Evolutionary conservation across 345 rosid genomes (phyloP), one percentile per base, ranked within the genome.

Genomic region (Linum trigynum): DNA sequence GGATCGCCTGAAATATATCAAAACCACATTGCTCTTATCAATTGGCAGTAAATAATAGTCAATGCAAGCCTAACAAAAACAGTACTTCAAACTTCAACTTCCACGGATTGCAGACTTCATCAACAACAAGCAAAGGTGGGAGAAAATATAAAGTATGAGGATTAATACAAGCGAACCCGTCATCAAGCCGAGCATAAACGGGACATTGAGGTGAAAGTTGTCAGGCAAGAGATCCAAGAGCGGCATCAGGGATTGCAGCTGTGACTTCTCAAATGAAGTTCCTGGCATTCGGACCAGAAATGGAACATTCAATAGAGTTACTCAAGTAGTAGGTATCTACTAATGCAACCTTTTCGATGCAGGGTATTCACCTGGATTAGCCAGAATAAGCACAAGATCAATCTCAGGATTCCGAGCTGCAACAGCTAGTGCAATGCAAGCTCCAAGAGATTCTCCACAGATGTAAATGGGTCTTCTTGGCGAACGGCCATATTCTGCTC

Each of bases 401-500:
- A 80, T 59, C 0, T 75, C 68, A 41, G 91, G 91, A 71, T 86
- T 90, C 42, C 81, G 80, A 57, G 88, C 83, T 0, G 92, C 92
- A 63, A 83, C 84, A 43, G 86, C 81, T 32, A 90, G 80, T 55
- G 86, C 95, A 36, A 88, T 76, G 77, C 95, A 88, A 56, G 81
- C 92, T 76, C 96, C 91, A 64, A 91, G 75, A 63, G 92, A 86
- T 69, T 91, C 96, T 55, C 96, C 97, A 61, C 85, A 83, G 62
- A 91, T 79, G 79, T 86, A 88, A 48, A 91, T 85, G 48, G 97
- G 97, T 69, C 83, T 72, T 12, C 70, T 73, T 11, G 86, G 89
- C 12, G 74, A 77, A 23, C 50, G 45, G 23, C 56, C 10, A 64
- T 41, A 69, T 71, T 83, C 84, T 50, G 82, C 69, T 73, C 63